Conservation (phyloP, 352 stramenopile species). For the Peronospora destructor region DNA sequence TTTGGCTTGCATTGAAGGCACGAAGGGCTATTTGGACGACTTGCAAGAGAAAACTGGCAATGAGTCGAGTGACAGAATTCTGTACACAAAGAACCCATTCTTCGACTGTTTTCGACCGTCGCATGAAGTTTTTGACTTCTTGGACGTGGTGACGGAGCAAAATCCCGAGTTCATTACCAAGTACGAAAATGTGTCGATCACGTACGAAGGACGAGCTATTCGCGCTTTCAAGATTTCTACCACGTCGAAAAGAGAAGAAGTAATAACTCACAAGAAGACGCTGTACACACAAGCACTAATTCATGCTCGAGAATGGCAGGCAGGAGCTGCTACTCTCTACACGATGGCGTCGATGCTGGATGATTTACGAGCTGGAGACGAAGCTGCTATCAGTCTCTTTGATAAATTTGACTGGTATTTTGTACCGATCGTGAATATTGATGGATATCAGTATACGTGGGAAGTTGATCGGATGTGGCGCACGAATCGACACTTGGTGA, state of each 20-base stretch:
- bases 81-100: slow-evolving; percentile 47
- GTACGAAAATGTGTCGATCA: slow-evolving; percentile 41
- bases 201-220: slow-evolving; percentile 47
- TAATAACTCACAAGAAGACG: slow-evolving; percentile 20
- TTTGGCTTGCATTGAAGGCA: slow-evolving; percentile 35
- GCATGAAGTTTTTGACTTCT: slow-evolving; percentile 57
- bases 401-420: slow-evolving; percentile 71
- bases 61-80: not conserved
- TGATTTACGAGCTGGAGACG: slow-evolving; percentile 25
- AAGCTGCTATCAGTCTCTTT: slow-evolving; percentile 19
- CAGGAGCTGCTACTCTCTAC: slow-evolving; percentile 39
- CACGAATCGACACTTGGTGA: slow-evolving; percentile 40
- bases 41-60: slow-evolving; percentile 17
- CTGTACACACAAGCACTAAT: slow-evolving; percentile 64
- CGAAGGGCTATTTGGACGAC: slow-evolving; percentile 38
- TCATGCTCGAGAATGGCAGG: slow-evolving; percentile 53
- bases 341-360: slow-evolving; percentile 39
- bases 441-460: slow-evolving; percentile 75
- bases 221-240: slow-evolving; percentile 60
- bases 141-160: slow-evolving; percentile 39
- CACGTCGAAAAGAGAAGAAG: not conserved
- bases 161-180: slow-evolving; percentile 49
- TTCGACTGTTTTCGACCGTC: slow-evolving; percentile 68
- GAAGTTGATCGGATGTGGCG: slow-evolving; percentile 57
- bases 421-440: slow-evolving; percentile 71